Evolutionary conservation across 2,329 filamentous ascomycete genomes (phyloP), one percentile per base, ranked within the genome.

Genomic region (Colletotrichum cereale): DNA sequence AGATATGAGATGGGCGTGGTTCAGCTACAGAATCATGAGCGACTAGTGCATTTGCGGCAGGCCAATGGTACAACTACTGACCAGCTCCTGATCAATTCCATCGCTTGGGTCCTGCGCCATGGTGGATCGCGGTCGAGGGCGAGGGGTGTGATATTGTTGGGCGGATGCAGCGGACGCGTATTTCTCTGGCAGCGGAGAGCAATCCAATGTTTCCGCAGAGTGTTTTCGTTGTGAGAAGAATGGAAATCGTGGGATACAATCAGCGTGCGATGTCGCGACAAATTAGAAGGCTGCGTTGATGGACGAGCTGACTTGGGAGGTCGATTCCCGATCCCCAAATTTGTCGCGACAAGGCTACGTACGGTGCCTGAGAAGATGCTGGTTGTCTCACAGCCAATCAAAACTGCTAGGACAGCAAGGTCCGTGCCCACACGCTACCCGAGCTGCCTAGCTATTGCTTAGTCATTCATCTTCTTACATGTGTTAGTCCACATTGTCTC

Each of bases 1-100:
- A 60, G 95, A 98, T 74, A 98, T 86, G 73, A 98, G 90, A 81
- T 98, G 96, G 76, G 98, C 90, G 84, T 98, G 96, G 64, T 91
- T 92, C 79, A 97, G 89, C 93, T 96, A 79, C 24, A 42, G 16
- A 12, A 38, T 40, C 16, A 57, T 73, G 14, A 68, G 62, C 56
- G n/a, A 62, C 3, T 21, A 42, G 6, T 38, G 74, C 61, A 67
- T 69, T 66, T 80, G 84, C 83, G 74, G 85, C 79, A 63, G 83
- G 38, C 2, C 11, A 12, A 18, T 42, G 26, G 31, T n/a, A 55
- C 18, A 40, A 36, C 44, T 62, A 58, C 72, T 48, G 58, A 74
- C 73, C 61, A 74, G 56, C 50, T 74, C 64, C 50, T 71, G 62
- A 55, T 74, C 73, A 58, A 74, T 74, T 34, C 71, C 67, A 29